Evolutionary conservation across 306 rosid genomes (phyloP).

Genomic region (Quercus variabilis): DNA sequence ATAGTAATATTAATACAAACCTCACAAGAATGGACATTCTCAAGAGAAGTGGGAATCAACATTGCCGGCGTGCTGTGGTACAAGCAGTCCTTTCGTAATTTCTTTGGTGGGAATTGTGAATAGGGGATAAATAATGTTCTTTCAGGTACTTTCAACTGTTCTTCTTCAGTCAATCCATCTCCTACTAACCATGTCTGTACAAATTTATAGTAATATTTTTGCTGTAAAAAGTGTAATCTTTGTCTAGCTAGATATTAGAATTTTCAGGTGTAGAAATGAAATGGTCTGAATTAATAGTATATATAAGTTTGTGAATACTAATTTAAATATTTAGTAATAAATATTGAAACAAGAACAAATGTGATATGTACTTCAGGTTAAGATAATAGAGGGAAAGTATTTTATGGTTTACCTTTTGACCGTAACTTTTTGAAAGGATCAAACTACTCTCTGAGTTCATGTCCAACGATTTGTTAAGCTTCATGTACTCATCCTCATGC

Average conservation of each 20-base stretch:
- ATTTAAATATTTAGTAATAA: too few species aligned
- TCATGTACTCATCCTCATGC: constrained; percentile 33
- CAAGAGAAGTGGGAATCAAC: constrained; percentile 44
- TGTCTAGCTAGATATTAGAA: too few species aligned
- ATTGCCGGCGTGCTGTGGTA: constrained; percentile 67
- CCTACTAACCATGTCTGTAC: too few species aligned
- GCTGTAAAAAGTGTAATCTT: too few species aligned
- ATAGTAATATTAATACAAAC: constrained; percentile 18
- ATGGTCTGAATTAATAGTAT: too few species aligned
- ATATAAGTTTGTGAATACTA: too few species aligned
- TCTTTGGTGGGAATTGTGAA: constrained; percentile 66
- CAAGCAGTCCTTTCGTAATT: constrained; percentile 62
- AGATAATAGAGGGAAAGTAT: too few species aligned
- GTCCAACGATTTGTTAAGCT: constrained; percentile 32
- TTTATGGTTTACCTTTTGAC: constrained; percentile 34
- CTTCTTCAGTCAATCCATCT: too few species aligned
- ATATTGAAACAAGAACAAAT: too few species aligned
- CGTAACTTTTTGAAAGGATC: constrained; percentile 29
- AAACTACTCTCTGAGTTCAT: constrained; percentile 12
- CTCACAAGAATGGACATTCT: constrained; percentile 75
- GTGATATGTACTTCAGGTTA: too few species aligned
- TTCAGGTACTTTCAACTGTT: constrained; percentile 42
- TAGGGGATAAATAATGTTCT: constrained; percentile 68
- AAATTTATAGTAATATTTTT: too few species aligned
- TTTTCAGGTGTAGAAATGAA: too few species aligned